A percentile compares a stretch with the other conserved stretches of the same genome.
Conservation (phyloP, 768 basidiomycete genomes). For the Serendipita vermifera region DNA sequence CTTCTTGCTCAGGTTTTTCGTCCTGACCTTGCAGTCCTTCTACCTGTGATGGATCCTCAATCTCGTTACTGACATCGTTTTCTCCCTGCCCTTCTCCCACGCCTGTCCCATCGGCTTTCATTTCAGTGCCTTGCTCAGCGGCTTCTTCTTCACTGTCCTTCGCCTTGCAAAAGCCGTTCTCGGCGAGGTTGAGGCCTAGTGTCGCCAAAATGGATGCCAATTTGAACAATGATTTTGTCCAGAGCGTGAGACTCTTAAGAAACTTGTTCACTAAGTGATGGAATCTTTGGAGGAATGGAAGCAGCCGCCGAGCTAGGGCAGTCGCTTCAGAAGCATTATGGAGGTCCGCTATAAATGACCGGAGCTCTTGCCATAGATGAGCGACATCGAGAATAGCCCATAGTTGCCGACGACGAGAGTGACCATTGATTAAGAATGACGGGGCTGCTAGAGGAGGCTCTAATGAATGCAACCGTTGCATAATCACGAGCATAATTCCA, state of each 20-base stretch:
- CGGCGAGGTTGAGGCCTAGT: slow-evolving; percentile 56
- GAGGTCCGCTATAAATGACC: not conserved
- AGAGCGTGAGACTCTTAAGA: slow-evolving; percentile 42
- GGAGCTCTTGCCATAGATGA: not conserved
- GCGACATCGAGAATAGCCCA: not conserved
- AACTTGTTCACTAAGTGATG: slow-evolving; percentile 42
- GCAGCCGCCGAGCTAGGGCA: slow-evolving; percentile 29
- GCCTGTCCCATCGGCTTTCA: slow-evolving; percentile 62
- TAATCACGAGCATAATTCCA: not conserved
- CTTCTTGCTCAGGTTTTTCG: slow-evolving; percentile 31
- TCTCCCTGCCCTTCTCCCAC: slow-evolving; percentile 77
- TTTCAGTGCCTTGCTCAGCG: slow-evolving; percentile 20
- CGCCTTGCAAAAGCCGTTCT: slow-evolving; percentile 88
- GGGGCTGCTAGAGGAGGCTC: no score
- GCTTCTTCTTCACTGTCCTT: slow-evolving; percentile 50
- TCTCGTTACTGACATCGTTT: slow-evolving; percentile 85
- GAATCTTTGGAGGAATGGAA: slow-evolving; percentile 68
- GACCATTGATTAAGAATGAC: not conserved
- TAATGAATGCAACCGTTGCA: not conserved
- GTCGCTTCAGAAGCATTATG: not conserved
- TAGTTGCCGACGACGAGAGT: not conserved
- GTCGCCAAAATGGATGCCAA: slow-evolving; percentile 65
- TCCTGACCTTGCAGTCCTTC: slow-evolving; percentile 65
- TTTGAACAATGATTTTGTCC: slow-evolving; percentile 75
- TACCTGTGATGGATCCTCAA: slow-evolving; percentile 92